These are phyloP conservation scores for Polyporus tsugae DNA, from an alignment of 1,284 basidiomycete species.

Conservation along the genomic window DNA sequence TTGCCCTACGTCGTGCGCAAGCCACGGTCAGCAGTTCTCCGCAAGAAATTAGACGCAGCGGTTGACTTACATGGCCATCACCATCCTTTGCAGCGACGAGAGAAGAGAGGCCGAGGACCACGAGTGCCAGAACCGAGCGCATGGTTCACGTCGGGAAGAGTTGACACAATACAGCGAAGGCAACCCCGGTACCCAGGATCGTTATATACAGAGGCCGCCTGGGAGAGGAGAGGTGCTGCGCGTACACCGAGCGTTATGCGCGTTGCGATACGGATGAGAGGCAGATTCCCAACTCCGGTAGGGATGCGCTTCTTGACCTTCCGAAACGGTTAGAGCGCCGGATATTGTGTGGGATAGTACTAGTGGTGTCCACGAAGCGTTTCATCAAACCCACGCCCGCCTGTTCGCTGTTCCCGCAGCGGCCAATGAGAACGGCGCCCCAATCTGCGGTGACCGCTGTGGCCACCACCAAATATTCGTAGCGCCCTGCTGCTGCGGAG, in stretches of 20 bases:
- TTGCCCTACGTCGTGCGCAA: constrained; percentile 7
- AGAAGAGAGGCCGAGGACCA: constrained; percentile 28
- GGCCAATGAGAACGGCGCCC: constrained; percentile 7
- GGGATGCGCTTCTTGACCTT: constrained; percentile 13
- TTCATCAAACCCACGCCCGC: constrained; percentile 22
- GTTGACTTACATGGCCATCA: constrained; percentile 26
- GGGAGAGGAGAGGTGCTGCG: constrained; percentile 32
- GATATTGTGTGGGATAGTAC: constrained; percentile 16
- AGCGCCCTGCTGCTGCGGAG: not conserved
- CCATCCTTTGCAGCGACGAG: constrained; percentile 22
- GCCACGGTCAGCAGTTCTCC: not conserved
- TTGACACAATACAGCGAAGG: constrained; percentile 19
- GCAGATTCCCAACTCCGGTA: constrained; percentile 13
- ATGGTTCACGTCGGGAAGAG: constrained; percentile 27
- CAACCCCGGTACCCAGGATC: constrained; percentile 26
- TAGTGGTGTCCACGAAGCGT: constrained; percentile 15
- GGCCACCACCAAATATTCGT: not conserved
- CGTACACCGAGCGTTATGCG: constrained; percentile 20
- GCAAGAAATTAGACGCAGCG: not conserved
- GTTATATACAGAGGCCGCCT: constrained; percentile 32
- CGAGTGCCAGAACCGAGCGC: constrained; percentile 25
- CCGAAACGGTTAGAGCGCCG: constrained; percentile 15
- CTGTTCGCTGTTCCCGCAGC: constrained; percentile 14
- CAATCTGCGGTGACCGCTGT: not conserved
- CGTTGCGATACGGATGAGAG: constrained; percentile 29